phyloP scores from a whole-genome alignment of 805 yeast species.

The Candida yuanshanica region DNA sequence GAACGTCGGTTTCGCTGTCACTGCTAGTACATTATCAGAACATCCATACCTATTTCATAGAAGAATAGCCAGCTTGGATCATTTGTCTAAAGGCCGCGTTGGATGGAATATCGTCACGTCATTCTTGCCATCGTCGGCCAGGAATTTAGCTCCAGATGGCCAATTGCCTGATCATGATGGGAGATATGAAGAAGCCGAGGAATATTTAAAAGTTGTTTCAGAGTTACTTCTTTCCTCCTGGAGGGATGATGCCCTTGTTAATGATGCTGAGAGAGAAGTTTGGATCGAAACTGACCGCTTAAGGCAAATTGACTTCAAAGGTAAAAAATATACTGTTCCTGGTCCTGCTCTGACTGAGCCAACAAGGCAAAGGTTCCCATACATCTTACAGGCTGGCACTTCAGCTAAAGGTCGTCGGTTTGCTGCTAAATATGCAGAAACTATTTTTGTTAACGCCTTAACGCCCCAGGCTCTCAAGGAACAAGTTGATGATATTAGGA shows the following conservation, averaged over 20 bases:
- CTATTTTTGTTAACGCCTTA: conserved; percentile 30
- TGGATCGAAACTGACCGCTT: conserved; percentile 29
- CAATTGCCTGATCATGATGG: conserved; percentile 30
- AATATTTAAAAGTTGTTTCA: conserved; percentile 31
- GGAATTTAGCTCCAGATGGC: conserved; percentile 28
- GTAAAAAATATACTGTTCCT: conserved; percentile 34
- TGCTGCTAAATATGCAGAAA: conserved; percentile 39
- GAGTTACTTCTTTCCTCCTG: conserved; percentile 32
- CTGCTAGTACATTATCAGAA: conserved; percentile 34
- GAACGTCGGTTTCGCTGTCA: conserved; percentile 33
- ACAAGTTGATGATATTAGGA: conserved; percentile 27
- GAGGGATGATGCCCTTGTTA: conserved; percentile 28
- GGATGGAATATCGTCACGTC: conserved; percentile 40
- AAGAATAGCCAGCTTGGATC: conserved; percentile 35
- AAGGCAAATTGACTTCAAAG: conserved; percentile 32
- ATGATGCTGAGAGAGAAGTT: conserved; percentile 17
- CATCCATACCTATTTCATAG: conserved; percentile 34
- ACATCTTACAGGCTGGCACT: conserved; percentile 39
- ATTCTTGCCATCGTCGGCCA: conserved; percentile 31
- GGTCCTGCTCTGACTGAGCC: conserved; percentile 37
- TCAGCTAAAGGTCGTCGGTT: conserved; percentile 34
- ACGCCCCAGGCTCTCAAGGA: conserved; percentile 27
- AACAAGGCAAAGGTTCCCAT: conserved; percentile 38
- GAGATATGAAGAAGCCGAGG: conserved; percentile 33
- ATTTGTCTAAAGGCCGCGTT: conserved; percentile 33